A percentile compares a stretch with the other conserved stretches of the same genome.
These are phyloP conservation scores for Huntiella bhutanensis DNA, from an alignment of 2,329 filamentous ascomycete species.

Conservation along the genomic window DNA sequence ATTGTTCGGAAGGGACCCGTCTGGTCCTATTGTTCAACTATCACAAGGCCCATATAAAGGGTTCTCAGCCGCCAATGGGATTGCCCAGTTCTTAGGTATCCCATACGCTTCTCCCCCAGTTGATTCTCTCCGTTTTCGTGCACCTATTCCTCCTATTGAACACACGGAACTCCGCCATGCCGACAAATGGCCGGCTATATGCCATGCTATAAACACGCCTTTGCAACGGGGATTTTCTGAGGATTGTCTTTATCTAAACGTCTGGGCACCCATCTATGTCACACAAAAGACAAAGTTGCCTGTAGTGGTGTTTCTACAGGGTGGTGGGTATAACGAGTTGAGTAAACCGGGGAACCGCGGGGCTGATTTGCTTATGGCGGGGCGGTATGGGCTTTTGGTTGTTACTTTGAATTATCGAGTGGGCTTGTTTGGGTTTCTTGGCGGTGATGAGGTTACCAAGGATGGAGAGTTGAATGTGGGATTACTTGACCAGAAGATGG, in stretches of 20 bases:
- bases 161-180: constrained; percentile 16
- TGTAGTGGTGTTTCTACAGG: constrained; percentile 24
- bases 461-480: constrained; percentile 21
- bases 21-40: constrained; percentile 1
- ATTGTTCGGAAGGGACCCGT: neutral
- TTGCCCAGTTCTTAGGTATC: constrained; percentile 17
- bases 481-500: constrained; percentile 29
- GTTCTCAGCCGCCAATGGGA: constrained; percentile 4
- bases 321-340: constrained; percentile 27
- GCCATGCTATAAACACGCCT: constrained; percentile 17
- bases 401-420: constrained; percentile 28
- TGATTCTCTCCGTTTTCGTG: constrained; percentile 21
- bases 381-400: constrained; percentile 21
- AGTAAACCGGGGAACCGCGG: constrained; percentile 23
- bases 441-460: constrained; percentile 19
- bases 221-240: constrained; percentile 16
- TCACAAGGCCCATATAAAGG: constrained; percentile 6
- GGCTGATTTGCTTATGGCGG: constrained; percentile 23
- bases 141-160: constrained; percentile 18
- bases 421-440: constrained; percentile 30
- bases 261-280: constrained; percentile 25
- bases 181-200: constrained; percentile 19
- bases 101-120: constrained; percentile 23
- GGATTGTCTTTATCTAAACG: constrained; percentile 30
- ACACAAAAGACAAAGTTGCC: constrained; percentile 18